Evolutionary conservation across 2,329 filamentous ascomycete genomes (phyloP), one percentile per base, ranked within the genome.

Genomic region (Exophiala sp.): DNA sequence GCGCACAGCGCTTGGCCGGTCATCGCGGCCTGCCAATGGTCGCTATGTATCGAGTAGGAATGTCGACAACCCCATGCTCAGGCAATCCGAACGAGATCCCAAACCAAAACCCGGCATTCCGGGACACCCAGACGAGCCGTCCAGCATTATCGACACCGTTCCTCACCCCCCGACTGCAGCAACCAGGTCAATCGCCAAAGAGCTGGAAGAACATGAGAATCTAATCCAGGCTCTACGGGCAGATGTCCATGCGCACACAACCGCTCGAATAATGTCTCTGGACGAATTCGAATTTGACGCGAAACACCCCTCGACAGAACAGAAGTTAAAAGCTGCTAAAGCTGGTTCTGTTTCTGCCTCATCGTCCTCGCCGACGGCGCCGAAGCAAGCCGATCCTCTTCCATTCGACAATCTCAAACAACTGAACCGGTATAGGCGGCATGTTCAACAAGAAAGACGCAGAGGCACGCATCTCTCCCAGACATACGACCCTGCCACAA

Each of bases 101-200:
- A 57, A 52, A 40, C 48, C 47, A 7, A 41, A 23, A 11, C 30
- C 35, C 3, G 40, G 41, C 4, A 56, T 56, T 35, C 52, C 54
- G 16, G 55, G 57, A 13, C 57, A 59, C 43, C 54, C 57, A n/a
- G 48, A 58, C 34, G 56, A 56, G n/a, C 48, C 54, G 13, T 60
- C 57, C n/a, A 56, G 51, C 30, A 50, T 59, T 13, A 48, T 58
- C 13, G 58, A 60, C 46, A 53, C 54, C 6, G 42, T 49, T 13
- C 46, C 46, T 32, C 50, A 40, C 16, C 44, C 55, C 13, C 48
- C 51, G 8, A 57, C 51, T 4, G 13, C 48, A 3, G 41, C 44
- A 10, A 53, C 55, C 10, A 38, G 40, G 14, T 22, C 43, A 0
- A 35, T 57, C 11, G 47, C 44, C 32, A 30, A 56, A 24, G 27